Evolutionary conservation across 1,139 yeast species (phyloP).

Genomic region (Candida labiduridarum): DNA sequence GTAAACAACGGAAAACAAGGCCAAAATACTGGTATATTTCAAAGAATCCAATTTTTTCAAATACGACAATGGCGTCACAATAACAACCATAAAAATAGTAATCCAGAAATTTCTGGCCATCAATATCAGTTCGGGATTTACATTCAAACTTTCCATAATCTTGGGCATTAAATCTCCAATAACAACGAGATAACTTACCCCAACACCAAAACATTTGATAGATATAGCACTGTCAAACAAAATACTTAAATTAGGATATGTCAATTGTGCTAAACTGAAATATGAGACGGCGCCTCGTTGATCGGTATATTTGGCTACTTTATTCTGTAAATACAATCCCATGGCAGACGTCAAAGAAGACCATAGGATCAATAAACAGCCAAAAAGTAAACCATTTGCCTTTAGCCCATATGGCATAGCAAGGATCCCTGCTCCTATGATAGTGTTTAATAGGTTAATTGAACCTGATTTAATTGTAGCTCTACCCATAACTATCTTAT

Average conservation of each 20-base stretch:
- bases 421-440: conserved; percentile 58
- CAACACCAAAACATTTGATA: conserved; percentile 83
- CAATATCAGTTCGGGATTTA: conserved; percentile 23
- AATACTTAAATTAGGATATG: conserved; percentile 53
- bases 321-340: conserved; percentile 54
- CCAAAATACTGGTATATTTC: conserved; percentile 84
- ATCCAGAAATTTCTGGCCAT: conserved; percentile 70
- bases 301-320: conserved; percentile 51
- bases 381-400: conserved; percentile 52
- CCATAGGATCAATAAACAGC: conserved; percentile 47
- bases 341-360: conserved; percentile 53
- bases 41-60: conserved; percentile 78
- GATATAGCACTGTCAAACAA: conserved; percentile 56
- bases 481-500: conserved; percentile 21
- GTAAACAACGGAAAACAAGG: conserved; percentile 79
- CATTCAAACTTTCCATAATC: conserved; percentile 50
- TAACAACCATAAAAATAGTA: conserved; percentile 55
- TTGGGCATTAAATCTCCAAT: conserved; percentile 92
- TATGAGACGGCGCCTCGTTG: conserved; percentile 54
- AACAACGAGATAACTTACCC: conserved; percentile 82
- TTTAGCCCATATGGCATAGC: conserved; percentile 61
- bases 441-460: conserved; percentile 55
- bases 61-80: conserved; percentile 72
- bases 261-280: conserved; percentile 54
- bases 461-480: conserved; percentile 54